Conservation (phyloP, 371 early-diverging fungal genomes). For the Mycotypha africana region DNA sequence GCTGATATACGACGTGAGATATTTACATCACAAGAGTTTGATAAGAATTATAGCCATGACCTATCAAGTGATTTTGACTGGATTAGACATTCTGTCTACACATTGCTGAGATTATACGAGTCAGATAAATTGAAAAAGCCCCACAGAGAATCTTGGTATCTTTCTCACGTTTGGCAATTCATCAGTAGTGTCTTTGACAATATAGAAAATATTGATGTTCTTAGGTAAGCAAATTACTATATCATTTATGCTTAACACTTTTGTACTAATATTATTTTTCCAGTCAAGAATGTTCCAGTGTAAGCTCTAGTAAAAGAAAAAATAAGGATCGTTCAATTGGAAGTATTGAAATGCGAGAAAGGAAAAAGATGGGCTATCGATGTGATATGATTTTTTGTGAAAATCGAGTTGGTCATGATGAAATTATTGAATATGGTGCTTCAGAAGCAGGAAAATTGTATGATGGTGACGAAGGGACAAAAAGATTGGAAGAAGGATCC, state of each 20-base stretch:
- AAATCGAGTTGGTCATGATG: not conserved
- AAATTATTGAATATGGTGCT: slow-evolving; percentile 5
- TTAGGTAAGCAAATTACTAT: slow-evolving; percentile 8
- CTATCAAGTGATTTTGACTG: too few relatives aligned
- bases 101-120: slow-evolving; percentile 6
- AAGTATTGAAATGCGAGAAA: not conserved
- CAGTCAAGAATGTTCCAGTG: too few relatives aligned
- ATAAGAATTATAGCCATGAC: slow-evolving; percentile 3
- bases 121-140: slow-evolving; percentile 1
- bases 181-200: slow-evolving; percentile 4
- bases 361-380: not conserved
- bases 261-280: too few relatives aligned
- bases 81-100: slow-evolving; percentile 3
- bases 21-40: slow-evolving; percentile 4
- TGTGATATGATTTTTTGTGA: slow-evolving; percentile 2
- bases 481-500: slow-evolving; percentile 2
- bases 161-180: slow-evolving; percentile 9
- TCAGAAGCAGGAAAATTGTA: slow-evolving; percentile 1
- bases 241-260: slow-evolving; percentile 3
- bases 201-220: slow-evolving; percentile 6
- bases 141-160: slow-evolving; percentile 5
- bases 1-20: slow-evolving; percentile 9
- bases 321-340: slow-evolving; percentile 2
- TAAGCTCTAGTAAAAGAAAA: slow-evolving; percentile 6
- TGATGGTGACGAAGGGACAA: not conserved